Conservation (phyloP, 2,329 filamentous ascomycete species). For the Zelopaecilomyces penicillatus region DNA sequence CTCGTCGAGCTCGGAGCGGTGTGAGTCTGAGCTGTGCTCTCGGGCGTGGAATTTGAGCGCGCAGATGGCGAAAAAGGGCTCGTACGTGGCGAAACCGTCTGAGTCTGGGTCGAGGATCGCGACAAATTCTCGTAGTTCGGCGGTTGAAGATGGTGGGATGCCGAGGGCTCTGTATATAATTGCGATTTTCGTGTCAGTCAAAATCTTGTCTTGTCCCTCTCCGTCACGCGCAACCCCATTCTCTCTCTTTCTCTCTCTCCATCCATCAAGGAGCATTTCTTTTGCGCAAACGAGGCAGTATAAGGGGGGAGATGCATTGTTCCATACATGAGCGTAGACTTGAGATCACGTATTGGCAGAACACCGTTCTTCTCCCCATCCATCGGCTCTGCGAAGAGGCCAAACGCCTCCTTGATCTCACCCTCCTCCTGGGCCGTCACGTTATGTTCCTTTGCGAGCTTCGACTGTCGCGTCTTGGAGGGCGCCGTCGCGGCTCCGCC, state of each 20-base stretch:
- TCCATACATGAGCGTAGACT: conserved; percentile 63
- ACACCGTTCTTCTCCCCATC: conserved; percentile 66
- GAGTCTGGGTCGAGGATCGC: conserved; percentile 75
- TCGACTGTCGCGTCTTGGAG: conserved; percentile 56
- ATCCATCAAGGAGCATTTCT: not conserved
- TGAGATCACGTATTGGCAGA: conserved; percentile 58
- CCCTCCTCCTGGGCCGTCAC: conserved; percentile 75
- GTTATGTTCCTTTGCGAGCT: conserved; percentile 86
- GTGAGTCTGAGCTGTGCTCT: conserved; percentile 43
- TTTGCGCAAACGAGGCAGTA: not conserved
- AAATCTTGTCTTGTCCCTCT: not conserved
- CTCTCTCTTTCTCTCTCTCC: not conserved
- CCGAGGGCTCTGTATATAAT: conserved; percentile 62
- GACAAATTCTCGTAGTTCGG: conserved; percentile 69
- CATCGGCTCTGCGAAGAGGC: conserved; percentile 66
- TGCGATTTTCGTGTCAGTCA: not conserved
- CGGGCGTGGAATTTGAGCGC: conserved; percentile 71
- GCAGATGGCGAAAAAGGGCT: conserved; percentile 77
- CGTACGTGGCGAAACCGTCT: conserved; percentile 69
- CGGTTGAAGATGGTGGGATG: conserved; percentile 52
- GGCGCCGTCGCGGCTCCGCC: conserved; percentile 20
- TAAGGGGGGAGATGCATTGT: not conserved
- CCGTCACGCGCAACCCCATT: not conserved
- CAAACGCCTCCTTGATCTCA: conserved; percentile 86
- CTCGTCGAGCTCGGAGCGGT: conserved; percentile 62